These are phyloP conservation scores for Coemansia sp. DNA, from an alignment of 192 early-diverging fungal species.

Conservation along the genomic window DNA sequence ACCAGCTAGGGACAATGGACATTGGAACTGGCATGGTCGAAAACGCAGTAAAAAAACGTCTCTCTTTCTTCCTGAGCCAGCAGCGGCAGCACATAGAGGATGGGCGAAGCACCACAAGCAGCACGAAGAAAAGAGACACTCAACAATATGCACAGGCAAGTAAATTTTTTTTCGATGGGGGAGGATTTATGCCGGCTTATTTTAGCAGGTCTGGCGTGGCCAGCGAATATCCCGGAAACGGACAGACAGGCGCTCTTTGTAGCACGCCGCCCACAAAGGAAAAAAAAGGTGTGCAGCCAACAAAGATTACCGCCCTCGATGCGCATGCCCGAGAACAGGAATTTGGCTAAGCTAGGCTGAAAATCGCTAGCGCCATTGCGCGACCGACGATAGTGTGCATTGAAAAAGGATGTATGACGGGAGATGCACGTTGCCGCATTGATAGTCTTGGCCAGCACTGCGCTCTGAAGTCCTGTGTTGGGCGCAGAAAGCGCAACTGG, in stretches of 20 bases:
- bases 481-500: not conserved
- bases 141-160: constrained; percentile 1
- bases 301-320: not conserved
- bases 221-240: not conserved
- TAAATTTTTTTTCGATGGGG: not conserved
- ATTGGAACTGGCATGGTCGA: too few species aligned
- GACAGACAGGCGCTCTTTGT: not conserved
- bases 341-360: not conserved
- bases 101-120: not conserved
- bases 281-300: not conserved
- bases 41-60: too few species aligned
- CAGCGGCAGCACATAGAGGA: not conserved
- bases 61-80: not conserved
- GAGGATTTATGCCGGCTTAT: not conserved
- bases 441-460: too few species aligned
- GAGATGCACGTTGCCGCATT: not conserved
- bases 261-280: not conserved
- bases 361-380: not conserved
- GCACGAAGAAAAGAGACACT: not conserved
- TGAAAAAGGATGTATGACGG: not conserved
- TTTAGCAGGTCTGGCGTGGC: not conserved
- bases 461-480: not conserved
- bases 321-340: not conserved
- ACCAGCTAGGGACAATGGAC: too few species aligned
- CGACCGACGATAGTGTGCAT: not conserved